A percentile compares a stretch with the other conserved stretches of the same genome.
Conservation (phyloP, 345 rosid genomes). For the Aegle marmelos region DNA sequence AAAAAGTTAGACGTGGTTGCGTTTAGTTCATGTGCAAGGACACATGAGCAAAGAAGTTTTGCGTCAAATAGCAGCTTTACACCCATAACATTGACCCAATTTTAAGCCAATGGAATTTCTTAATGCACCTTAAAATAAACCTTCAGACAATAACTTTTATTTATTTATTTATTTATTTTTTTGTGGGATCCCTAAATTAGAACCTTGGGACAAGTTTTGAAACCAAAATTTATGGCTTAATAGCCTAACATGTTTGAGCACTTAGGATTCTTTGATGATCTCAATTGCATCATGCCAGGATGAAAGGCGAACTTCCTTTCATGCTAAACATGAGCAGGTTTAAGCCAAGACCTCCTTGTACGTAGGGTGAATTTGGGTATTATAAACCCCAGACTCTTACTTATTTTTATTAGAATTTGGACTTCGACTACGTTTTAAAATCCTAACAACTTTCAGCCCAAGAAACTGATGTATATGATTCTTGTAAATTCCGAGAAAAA, state of each 20-base stretch:
- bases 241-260: background rate
- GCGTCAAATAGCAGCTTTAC: background rate
- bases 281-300: background rate
- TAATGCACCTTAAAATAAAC: background rate
- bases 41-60: background rate
- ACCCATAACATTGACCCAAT: background rate
- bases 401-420: background rate
- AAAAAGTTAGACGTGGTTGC: background rate
- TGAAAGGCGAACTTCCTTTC: background rate
- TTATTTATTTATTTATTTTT: too few species aligned
- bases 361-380: background rate
- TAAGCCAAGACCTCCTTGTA: background rate
- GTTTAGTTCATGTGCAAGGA: background rate
- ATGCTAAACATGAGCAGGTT: background rate
- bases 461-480: background rate
- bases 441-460: background rate
- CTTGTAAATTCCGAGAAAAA: too few species aligned
- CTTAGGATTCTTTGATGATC: background rate
- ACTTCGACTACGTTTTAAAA: too few species aligned
- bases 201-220: background rate
- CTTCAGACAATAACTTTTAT: background rate
- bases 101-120: background rate
- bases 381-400: background rate
- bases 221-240: background rate
- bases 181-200: too few species aligned